A percentile compares a stretch with the other conserved stretches of the same genome.
Evolutionary conservation across 192 early-diverging fungal genomes (phyloP).

Genomic region (Entomortierella parvispora): DNA sequence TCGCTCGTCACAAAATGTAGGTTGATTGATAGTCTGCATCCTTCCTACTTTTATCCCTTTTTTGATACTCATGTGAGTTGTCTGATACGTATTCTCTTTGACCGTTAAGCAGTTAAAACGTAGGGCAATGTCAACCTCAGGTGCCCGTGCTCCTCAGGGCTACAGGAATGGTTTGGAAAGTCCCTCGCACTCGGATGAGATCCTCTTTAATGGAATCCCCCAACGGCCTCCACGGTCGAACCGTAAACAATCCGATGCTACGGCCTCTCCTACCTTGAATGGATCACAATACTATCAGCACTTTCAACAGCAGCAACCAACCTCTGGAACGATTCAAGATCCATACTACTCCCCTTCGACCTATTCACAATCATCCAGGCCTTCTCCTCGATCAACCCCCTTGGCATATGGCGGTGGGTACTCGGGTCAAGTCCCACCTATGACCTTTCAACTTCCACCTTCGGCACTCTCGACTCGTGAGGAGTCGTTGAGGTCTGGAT

Average conservation of each 20-base stretch:
- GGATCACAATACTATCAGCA: constrained; percentile 33
- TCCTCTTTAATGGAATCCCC: constrained; percentile 17
- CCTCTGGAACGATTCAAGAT: constrained; percentile 11
- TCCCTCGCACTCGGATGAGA: constrained; percentile 29
- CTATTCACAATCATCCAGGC: constrained; percentile 28
- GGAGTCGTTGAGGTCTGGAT: constrained; percentile 28
- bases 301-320: constrained; percentile 15
- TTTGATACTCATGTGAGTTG: neutral
- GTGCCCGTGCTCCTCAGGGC: constrained; percentile 27
- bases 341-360: constrained; percentile 26
- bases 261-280: constrained; percentile 27
- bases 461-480: constrained; percentile 33
- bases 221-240: constrained; percentile 34
- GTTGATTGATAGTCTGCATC: too few species aligned
- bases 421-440: constrained; percentile 33
- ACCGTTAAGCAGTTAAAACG: neutral
- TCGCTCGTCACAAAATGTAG: too few species aligned
- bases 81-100: too few species aligned
- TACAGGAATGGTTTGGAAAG: constrained; percentile 12
- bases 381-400: constrained; percentile 36
- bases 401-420: constrained; percentile 13
- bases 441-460: constrained; percentile 40
- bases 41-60: neutral
- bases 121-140: neutral
- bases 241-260: constrained; percentile 25